Evolutionary conservation across 192 early-diverging fungal species (phyloP), one percentile per base, ranked within the genome.

Genomic region (Oehlia diaphana): DNA sequence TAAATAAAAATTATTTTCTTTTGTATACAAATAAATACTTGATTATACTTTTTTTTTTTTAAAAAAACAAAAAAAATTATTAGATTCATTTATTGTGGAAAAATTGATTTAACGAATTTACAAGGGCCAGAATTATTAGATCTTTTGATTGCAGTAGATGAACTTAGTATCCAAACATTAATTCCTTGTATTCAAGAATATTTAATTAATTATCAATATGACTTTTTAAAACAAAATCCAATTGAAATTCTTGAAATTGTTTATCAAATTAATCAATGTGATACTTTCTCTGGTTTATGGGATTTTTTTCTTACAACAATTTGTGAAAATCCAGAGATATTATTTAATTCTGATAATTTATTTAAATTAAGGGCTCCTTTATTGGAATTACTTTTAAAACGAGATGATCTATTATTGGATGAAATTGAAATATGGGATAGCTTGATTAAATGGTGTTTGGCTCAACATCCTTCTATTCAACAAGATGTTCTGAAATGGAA

Each of bases 271-370:
- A 4, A 37, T 19, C 31, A 19, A 66, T 7, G 10, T 37, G 37
- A 37, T 37, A 37, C 23, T 28, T 16, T 66, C 26, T 14, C 2
- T 7, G 13, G 4, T 19, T 66, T 66, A 66, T 13, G 14, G 14
- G 12, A 66, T 13, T 33, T 66, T 33, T 31, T 6, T 33, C 14
- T 66, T 14, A 14, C 31, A 58, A 58, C 4, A 4, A 58, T 58
- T 4, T 2, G 23, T 16, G 23, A 49, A 12, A 12, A 37, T 21
- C 71, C 71, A 2, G 37, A 72, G 10, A 5, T 47, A 12, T 14
- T 72, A 37, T 72, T 72, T 72, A 23, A 72, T 12, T 49, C 71
- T 23, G 10, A 49, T 58, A 58, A 58, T 19, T 58, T 58, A 16
- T 19, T 58, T 14, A 19, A 4, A 4, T 19, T 58, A 58, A 16